Percentiles rank a stretch among this genome's conserved stretches.
Conservation (phyloP, 1,284 basidiomycete genomes). For the Cryptococcus jaspeensis region DNA sequence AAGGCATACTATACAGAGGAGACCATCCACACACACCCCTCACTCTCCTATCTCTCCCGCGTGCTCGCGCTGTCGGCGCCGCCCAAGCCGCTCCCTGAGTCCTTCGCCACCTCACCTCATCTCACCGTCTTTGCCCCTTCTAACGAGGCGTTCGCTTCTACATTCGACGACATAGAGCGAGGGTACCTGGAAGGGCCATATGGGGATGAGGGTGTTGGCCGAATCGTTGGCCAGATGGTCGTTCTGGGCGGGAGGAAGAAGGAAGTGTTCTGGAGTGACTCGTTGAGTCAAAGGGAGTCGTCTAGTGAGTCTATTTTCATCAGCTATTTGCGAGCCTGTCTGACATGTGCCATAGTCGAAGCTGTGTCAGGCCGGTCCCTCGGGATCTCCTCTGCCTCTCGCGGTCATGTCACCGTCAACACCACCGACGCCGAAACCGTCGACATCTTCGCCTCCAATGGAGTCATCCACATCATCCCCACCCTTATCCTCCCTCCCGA, state of each 20-base stretch:
- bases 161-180: slow-evolving; percentile 65
- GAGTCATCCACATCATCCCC: slow-evolving; percentile 83
- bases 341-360: neutral
- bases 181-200: slow-evolving; percentile 83
- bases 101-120: slow-evolving; percentile 57
- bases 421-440: slow-evolving; percentile 62
- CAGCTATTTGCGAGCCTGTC: neutral
- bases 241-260: slow-evolving; percentile 51
- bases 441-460: slow-evolving; percentile 91
- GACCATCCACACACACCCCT: slow-evolving; percentile 60
- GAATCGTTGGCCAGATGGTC: slow-evolving; percentile 75
- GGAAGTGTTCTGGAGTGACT: slow-evolving; percentile 42
- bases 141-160: slow-evolving; percentile 70
- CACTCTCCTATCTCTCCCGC: slow-evolving; percentile 65
- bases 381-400: slow-evolving; percentile 59
- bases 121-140: slow-evolving; percentile 88
- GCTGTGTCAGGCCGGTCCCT: slow-evolving; percentile 63
- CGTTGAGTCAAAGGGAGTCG: slow-evolving; percentile 26
- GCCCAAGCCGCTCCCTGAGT: slow-evolving; percentile 60
- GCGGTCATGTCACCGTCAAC: slow-evolving; percentile 62
- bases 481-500: slow-evolving; percentile 75
- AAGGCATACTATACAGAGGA: slow-evolving; percentile 52
- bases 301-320: slow-evolving; percentile 18
- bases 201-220: slow-evolving; percentile 71
- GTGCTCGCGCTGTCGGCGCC: slow-evolving; percentile 61